A percentile compares a stretch with the other conserved stretches of the same genome.
These are phyloP conservation scores for Metarhizium sp. DNA, from an alignment of 2,329 filamentous ascomycete genomes.

Conservation along the genomic window DNA sequence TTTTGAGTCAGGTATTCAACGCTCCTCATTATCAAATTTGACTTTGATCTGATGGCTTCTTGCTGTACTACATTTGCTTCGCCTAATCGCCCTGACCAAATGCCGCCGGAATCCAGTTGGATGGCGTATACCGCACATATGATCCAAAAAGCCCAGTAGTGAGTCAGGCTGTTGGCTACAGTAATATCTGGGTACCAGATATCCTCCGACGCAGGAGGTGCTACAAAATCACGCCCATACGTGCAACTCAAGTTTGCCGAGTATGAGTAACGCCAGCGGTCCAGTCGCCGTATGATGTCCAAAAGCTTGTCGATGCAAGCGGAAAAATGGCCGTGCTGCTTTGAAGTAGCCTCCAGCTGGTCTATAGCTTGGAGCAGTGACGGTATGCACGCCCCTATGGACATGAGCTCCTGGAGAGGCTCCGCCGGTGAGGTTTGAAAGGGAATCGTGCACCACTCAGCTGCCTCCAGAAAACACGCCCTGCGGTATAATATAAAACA, in stretches of 20 bases:
- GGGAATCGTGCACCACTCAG: slow-evolving; percentile 21
- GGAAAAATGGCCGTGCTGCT: not conserved
- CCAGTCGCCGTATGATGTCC: not conserved
- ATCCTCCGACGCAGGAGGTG: not conserved
- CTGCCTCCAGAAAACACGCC: slow-evolving; percentile 19
- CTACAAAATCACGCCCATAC: not conserved
- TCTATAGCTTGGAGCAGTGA: slow-evolving; percentile 13
- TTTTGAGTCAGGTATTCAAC: slow-evolving; percentile 28
- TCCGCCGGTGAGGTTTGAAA: slow-evolving; percentile 17
- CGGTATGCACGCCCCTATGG: slow-evolving; percentile 14
- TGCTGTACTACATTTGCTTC: not conserved
- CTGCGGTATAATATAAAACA: slow-evolving; percentile 18
- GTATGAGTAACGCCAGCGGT: not conserved
- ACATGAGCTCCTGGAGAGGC: slow-evolving; percentile 23
- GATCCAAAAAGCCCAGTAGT: slow-evolving; percentile 28
- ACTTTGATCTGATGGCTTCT: not conserved
- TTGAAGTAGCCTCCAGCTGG: not conserved
- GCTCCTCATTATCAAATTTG: slow-evolving; percentile 16
- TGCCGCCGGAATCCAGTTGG: slow-evolving; percentile 4
- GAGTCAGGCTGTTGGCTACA: slow-evolving; percentile 25
- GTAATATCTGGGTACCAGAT: slow-evolving; percentile 26
- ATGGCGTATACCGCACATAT: slow-evolving; percentile 23
- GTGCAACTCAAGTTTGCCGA: not conserved
- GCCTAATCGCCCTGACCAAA: slow-evolving; percentile 7
- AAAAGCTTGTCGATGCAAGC: not conserved